These are phyloP conservation scores for Sordariomycetes sp. DNA, from an alignment of 2,329 filamentous ascomycete genomes.

Conservation along the genomic window DNA sequence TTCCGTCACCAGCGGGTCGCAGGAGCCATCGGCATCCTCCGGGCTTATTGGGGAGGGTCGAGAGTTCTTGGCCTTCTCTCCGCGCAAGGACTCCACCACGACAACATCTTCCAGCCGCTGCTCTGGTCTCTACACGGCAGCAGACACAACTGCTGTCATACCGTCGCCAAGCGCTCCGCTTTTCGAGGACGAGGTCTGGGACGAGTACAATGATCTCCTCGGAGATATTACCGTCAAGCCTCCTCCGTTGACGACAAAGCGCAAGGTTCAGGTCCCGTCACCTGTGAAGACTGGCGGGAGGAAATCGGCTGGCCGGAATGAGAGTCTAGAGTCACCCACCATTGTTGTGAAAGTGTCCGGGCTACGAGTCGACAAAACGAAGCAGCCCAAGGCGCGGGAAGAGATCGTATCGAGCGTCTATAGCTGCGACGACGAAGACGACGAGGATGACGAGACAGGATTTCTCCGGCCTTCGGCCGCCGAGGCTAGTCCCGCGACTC, in stretches of 20 bases:
- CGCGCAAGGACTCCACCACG: conserved; percentile 59
- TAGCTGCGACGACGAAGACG: not conserved
- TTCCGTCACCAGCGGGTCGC: conserved; percentile 18
- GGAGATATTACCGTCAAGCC: conserved; percentile 44
- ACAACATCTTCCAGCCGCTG: conserved; percentile 50
- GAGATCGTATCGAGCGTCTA: not conserved
- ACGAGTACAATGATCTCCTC: conserved; percentile 84
- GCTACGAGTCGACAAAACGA: not conserved
- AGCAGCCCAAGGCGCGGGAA: not conserved
- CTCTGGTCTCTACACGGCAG: conserved; percentile 50
- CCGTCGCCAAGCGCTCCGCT: conserved; percentile 51
- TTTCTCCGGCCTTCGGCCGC: not conserved
- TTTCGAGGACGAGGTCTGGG: conserved; percentile 83
- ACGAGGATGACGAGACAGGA: not conserved
- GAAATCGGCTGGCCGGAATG: not conserved
- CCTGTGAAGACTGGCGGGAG: not conserved
- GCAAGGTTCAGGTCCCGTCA: not conserved
- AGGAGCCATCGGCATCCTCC: conserved; percentile 18
- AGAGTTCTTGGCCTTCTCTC: conserved; percentile 67
- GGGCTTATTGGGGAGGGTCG: conserved; percentile 18
- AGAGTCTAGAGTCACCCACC: not conserved
- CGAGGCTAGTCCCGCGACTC: conserved; percentile 25
- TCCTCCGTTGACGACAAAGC: conserved; percentile 29
- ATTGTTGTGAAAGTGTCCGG: not conserved
- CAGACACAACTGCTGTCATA: conserved; percentile 55